phyloP scores from a whole-genome alignment of 73 alveolate species.

The Paramecium sonneborni region DNA sequence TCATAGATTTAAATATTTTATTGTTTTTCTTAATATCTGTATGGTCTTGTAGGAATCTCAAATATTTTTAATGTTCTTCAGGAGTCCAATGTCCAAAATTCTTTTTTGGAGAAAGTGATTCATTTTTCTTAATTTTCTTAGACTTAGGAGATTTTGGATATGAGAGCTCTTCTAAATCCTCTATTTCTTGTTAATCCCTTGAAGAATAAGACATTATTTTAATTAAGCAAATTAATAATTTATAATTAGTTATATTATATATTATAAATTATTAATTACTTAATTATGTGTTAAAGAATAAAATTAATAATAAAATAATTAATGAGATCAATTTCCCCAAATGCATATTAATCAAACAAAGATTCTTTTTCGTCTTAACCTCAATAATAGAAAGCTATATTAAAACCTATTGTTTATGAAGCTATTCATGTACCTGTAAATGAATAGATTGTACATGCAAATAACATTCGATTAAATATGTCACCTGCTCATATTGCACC shows the following conservation, averaged over 20 bases:
- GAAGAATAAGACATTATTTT: neutral
- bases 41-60: neutral
- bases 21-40: constrained; percentile 2
- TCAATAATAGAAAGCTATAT: neutral
- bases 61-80: constrained; percentile 20
- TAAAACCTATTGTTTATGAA: constrained; percentile 45
- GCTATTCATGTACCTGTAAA: constrained; percentile 50
- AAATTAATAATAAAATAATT: constrained; percentile 24
- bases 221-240: neutral
- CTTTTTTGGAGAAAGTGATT: neutral
- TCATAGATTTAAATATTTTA: constrained; percentile 26
- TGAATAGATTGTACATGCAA: neutral
- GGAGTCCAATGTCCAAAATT: constrained; percentile 38
- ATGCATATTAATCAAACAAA: neutral
- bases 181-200: neutral
- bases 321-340: constrained; percentile 45
- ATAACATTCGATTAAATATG: neutral
- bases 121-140: neutral
- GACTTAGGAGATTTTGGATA: neutral
- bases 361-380: neutral
- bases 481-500: constrained; percentile 19
- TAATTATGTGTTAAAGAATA: neutral
- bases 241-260: neutral
- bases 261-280: neutral
- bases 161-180: neutral